phyloP scores from a whole-genome alignment of 1,139 yeast species.

The Blastobotrys serpentis region DNA sequence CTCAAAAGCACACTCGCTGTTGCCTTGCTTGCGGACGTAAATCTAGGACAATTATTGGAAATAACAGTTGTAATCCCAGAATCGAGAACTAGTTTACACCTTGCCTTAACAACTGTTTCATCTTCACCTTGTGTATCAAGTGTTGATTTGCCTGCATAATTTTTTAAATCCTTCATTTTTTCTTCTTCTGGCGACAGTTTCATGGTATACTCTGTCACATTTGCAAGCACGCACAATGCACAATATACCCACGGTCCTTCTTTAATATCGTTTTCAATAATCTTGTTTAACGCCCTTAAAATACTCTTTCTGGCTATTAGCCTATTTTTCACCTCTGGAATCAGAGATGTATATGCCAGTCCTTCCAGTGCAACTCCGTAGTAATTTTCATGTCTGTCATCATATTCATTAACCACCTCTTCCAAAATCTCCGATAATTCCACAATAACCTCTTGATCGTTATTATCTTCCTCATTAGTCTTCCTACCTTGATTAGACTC shows the following conservation, averaged over 20 bases:
- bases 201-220: constrained; percentile 37
- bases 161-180: constrained; percentile 33
- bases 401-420: constrained; percentile 24
- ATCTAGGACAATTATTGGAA: constrained; percentile 30
- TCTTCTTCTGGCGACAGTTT: constrained; percentile 36
- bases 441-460: constrained; percentile 27
- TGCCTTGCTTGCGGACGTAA: constrained; percentile 33
- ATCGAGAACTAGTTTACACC: constrained; percentile 33
- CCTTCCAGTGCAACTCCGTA: constrained; percentile 39
- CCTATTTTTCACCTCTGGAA: constrained; percentile 34
- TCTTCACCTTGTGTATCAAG: constrained; percentile 27
- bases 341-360: constrained; percentile 39
- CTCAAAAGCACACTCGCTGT: constrained; percentile 34
- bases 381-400: constrained; percentile 15
- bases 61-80: constrained; percentile 32
- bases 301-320: constrained; percentile 25
- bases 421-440: constrained; percentile 36
- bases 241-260: constrained; percentile 36
- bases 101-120: constrained; percentile 27
- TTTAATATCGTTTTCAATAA: constrained; percentile 18
- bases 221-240: constrained; percentile 34
- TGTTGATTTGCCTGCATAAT: constrained; percentile 34
- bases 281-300: constrained; percentile 24
- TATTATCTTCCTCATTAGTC: constrained; percentile 18
- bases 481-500: constrained; percentile 20